A percentile compares a stretch with the other conserved stretches of the same genome.
These are phyloP conservation scores for Eucalyptus pauciflora DNA, from an alignment of 345 rosid species.

Conservation along the genomic window DNA sequence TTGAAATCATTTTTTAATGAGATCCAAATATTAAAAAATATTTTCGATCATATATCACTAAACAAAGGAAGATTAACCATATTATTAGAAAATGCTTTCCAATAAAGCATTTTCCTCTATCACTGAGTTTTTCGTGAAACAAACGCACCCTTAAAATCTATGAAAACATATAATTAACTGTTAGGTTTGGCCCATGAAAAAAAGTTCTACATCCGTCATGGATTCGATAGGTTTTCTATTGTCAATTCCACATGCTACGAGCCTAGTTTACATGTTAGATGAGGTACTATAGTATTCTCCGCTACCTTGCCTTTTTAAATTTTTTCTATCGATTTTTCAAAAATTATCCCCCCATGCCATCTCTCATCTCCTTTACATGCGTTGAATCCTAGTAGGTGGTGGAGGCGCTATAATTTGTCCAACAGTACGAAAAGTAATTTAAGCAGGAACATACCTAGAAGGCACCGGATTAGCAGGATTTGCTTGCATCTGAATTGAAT, in stretches of 20 bases:
- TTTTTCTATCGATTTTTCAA: background rate
- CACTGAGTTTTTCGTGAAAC: fast-evolving
- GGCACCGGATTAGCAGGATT: background rate
- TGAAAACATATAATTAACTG: background rate
- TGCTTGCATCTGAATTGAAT: background rate
- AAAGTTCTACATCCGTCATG: background rate
- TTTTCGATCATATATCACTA: too few species aligned
- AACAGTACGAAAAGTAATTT: background rate
- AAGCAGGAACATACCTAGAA: background rate
- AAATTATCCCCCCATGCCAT: background rate
- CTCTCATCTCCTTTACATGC: background rate
- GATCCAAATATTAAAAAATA: background rate
- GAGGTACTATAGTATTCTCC: background rate
- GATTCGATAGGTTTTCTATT: background rate
- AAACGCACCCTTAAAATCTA: background rate
- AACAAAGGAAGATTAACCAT: too few species aligned
- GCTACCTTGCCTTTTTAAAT: background rate
- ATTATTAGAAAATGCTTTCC: too few species aligned
- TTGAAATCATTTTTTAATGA: too few species aligned
- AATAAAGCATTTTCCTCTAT: too few species aligned
- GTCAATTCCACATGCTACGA: background rate
- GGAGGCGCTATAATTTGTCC: background rate
- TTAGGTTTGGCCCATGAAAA: background rate
- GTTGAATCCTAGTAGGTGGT: background rate
- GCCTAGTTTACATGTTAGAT: background rate